Conservation (phyloP, 2,329 filamentous ascomycete genomes). For the Fusarium pilosicola region DNA sequence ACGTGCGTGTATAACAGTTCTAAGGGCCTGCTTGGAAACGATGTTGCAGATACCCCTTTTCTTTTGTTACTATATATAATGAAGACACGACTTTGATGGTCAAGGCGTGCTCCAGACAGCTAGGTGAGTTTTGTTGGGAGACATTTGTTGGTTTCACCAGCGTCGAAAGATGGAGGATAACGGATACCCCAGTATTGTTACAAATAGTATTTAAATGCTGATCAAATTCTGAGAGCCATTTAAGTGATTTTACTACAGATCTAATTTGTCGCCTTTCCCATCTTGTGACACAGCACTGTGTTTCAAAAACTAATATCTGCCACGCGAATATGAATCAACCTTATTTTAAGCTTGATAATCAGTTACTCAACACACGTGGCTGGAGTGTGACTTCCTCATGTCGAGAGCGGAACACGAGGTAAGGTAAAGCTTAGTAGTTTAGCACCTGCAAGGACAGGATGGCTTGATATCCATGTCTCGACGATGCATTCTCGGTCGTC, state of each 20-base stretch:
- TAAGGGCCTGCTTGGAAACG: not conserved
- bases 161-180: conserved; percentile 1
- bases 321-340: not conserved
- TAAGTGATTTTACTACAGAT: not conserved
- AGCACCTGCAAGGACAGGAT: not conserved
- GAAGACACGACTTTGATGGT: conserved; percentile 21
- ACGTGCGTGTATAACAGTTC: conserved; percentile 13
- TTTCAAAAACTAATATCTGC: not conserved
- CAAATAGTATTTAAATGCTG: conserved; percentile 3
- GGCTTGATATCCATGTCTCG: not conserved
- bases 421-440: not conserved
- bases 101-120: conserved; percentile 5
- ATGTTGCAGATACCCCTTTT: conserved; percentile 5
- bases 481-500: conserved; percentile 11
- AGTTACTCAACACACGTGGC: not conserved
- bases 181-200: conserved; percentile 32
- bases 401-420: not conserved
- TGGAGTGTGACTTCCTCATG: not conserved
- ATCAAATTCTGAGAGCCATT: not conserved
- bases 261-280: not conserved
- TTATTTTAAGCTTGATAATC: not conserved
- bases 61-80: conserved; percentile 24
- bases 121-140: not conserved
- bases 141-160: conserved; percentile 5
- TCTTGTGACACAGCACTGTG: not conserved